These are phyloP conservation scores for Laguncularia racemosa DNA, from an alignment of 345 rosid genomes.

Conservation along the genomic window DNA sequence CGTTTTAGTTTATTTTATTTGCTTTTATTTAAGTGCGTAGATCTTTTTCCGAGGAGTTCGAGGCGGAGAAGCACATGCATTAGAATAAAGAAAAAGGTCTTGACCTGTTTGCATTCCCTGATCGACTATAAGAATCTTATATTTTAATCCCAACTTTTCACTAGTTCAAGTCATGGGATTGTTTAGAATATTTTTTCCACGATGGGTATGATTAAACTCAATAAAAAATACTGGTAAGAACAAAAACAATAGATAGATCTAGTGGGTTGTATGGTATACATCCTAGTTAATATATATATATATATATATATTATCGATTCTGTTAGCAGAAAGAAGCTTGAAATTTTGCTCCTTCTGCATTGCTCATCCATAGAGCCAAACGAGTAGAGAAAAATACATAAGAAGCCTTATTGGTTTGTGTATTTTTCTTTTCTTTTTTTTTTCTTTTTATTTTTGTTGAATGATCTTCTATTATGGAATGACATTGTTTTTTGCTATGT, in stretches of 20 bases:
- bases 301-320: not conserved
- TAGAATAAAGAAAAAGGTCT: constrained; percentile 1
- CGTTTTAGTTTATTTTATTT: not conserved
- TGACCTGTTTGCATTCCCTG: constrained; percentile 6
- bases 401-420: too few species aligned
- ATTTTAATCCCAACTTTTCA: not conserved
- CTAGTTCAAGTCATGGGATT: constrained; percentile 6
- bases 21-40: constrained; percentile 3
- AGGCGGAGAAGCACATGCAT: constrained; percentile 7
- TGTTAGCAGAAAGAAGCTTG: not conserved
- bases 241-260: constrained; percentile 1
- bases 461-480: not conserved
- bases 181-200: not conserved
- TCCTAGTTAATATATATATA: not conserved
- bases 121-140: not conserved
- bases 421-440: too few species aligned
- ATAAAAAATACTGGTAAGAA: not conserved
- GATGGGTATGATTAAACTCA: too few species aligned
- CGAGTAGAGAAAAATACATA: too few species aligned
- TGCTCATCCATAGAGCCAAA: too few species aligned
- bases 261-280: constrained; percentile 1
- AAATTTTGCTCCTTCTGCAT: too few species aligned
- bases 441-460: constrained; percentile 1
- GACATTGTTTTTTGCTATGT: too few species aligned
- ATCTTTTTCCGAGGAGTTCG: constrained; percentile 13